Percentiles rank a stretch among this genome's conserved stretches.
Evolutionary conservation across 108 stramenopile genomes (phyloP).

Genomic region (Bacterosira constricta): DNA sequence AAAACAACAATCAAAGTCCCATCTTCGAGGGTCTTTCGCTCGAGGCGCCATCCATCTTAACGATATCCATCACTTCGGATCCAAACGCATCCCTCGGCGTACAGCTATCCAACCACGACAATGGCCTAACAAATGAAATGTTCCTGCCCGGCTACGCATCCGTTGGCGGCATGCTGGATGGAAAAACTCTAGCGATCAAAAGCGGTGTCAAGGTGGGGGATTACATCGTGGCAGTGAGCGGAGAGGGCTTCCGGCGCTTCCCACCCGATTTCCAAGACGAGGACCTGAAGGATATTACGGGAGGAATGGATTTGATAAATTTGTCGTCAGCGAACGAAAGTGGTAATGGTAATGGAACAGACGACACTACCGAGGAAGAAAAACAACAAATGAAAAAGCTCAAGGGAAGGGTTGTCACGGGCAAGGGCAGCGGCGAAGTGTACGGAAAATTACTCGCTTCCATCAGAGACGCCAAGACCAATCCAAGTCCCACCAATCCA

Average conservation of each 20-base stretch:
- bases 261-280: constrained; percentile 72
- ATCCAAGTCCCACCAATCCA: background rate
- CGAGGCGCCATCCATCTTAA: constrained; percentile 63
- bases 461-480: constrained; percentile 61
- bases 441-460: constrained; percentile 45
- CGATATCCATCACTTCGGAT: constrained; percentile 69
- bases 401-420: constrained; percentile 31
- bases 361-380: constrained; percentile 21
- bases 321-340: background rate
- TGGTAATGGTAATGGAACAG: background rate
- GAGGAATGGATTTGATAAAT: constrained; percentile 31
- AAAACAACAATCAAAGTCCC: constrained; percentile 43
- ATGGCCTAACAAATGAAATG: constrained; percentile 75
- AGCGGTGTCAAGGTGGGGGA: constrained; percentile 72
- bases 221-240: constrained; percentile 77
- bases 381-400: constrained; percentile 24
- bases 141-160: constrained; percentile 74
- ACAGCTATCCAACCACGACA: constrained; percentile 71
- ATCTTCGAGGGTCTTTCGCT: constrained; percentile 61
- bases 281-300: constrained; percentile 58
- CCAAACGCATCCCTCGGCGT: constrained; percentile 70
- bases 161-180: constrained; percentile 54
- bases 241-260: constrained; percentile 74
- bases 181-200: constrained; percentile 53
- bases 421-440: constrained; percentile 30